Percentiles rank a stretch among this genome's conserved stretches.
Conservation (phyloP, 495 filamentous ascomycete species). For the Durotheca rogersii region DNA sequence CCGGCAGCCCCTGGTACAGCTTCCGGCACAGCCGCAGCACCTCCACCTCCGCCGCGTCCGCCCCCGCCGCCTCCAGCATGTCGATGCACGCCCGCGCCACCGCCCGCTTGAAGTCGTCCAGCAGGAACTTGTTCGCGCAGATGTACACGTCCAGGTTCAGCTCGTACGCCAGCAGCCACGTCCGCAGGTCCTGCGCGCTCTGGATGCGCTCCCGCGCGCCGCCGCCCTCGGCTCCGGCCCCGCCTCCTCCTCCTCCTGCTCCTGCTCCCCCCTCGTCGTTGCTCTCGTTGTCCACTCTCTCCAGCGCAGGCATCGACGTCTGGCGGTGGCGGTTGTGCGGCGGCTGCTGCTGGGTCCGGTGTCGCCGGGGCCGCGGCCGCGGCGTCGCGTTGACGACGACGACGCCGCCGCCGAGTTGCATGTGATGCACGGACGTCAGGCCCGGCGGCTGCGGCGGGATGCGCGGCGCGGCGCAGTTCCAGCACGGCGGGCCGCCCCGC, state of each 20-base stretch:
- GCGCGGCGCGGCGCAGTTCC: slow-evolving; percentile 47
- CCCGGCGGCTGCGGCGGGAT: slow-evolving; percentile 38
- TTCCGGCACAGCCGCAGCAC: slow-evolving; percentile 43
- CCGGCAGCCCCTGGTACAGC: slow-evolving; percentile 43
- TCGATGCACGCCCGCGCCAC: slow-evolving; percentile 43
- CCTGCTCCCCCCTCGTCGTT: no score
- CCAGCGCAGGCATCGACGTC: background rate
- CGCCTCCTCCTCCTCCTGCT: no score
- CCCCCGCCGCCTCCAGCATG: slow-evolving; percentile 48
- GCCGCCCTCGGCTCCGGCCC: no score
- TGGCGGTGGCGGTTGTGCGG: slow-evolving; percentile 16
- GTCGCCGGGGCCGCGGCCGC: slow-evolving; percentile 9
- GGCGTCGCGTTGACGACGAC: slow-evolving; percentile 17
- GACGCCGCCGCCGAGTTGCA: no score
- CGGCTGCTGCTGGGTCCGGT: slow-evolving; percentile 5
- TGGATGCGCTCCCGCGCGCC: slow-evolving; percentile 35
- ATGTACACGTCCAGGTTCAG: slow-evolving; percentile 50
- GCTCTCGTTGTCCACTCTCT: slow-evolving; percentile 7
- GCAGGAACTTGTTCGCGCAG: slow-evolving; percentile 45
- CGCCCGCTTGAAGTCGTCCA: slow-evolving; percentile 45
- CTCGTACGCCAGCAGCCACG: slow-evolving; percentile 48
- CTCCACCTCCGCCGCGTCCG: slow-evolving; percentile 41
- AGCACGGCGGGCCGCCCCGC: slow-evolving; percentile 42
- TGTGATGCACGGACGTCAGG: no score
- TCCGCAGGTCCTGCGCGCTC: slow-evolving; percentile 44